Base-by-base conservation (phyloP, 2,329 filamentous ascomycete genomes). In the Sclerotinia nivalis region DNA sequence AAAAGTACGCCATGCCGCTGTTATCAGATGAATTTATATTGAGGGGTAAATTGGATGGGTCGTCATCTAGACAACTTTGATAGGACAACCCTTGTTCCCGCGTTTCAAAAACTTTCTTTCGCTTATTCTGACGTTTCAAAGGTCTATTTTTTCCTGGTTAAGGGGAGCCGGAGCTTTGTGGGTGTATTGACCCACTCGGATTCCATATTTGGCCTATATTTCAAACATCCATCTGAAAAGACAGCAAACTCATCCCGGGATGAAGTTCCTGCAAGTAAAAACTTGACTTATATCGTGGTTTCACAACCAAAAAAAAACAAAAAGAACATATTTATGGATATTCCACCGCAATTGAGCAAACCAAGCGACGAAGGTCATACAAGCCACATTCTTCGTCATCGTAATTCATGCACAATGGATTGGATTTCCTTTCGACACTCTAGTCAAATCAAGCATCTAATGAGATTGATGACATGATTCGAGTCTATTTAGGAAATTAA, bases 1-100 rank as follows among this genome's bases (percentile, higher is more conserved):
- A 34, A 28, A 54, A 40, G 47, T 28, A 64, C 61, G n/a, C 61
- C 47, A 52, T 52, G 31, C 37, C 31, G 31, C 31, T 64, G 4
- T 22, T 10, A 50, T 40, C 50, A 40, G 22, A 64, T 40, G n/a
- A 64, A 52, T 64, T 52, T 28, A 64, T 52, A 64, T 64, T 64
- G 61, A 64, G 31, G 47, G 15, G 31, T 52, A 64, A 64, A 64
- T 52, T 64, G 47, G 45, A 50, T 64, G 31, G 31, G 15, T 40
- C 31, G 22, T 40, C 47, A 52, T 52, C 31, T 40, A 64, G 47
- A 52, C 22, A 52, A 40, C 15, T 64, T 20, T 37, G 47, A 50
- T 52, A 40, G 47, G 47, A 52, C 9, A 40, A 6, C 31, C 47
- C 61, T 20, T 52, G 61, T 64, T 40, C 61, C 22, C 47, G 40